Evolutionary conservation across 1,284 basidiomycete species (phyloP).

Genomic region (Rhizopogon hawkerae): DNA sequence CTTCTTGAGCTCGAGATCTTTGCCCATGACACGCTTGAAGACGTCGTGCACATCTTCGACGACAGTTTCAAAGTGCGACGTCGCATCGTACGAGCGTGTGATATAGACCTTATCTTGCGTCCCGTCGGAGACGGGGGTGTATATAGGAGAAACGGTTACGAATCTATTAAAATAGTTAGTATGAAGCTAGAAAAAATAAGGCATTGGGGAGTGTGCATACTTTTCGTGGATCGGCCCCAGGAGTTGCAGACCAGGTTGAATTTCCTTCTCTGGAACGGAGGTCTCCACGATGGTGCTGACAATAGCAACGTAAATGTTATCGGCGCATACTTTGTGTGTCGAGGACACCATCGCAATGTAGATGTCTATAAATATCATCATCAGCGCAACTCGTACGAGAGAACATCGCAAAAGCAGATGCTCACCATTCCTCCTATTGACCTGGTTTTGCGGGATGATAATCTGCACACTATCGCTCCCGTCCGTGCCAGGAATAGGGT

Average conservation of each 20-base stretch:
- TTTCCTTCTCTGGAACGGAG: conserved; percentile 85
- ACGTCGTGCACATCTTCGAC: conserved; percentile 92
- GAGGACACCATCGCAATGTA: conserved; percentile 97
- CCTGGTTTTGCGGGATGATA: conserved; percentile 99
- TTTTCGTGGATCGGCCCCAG: conserved; percentile 94
- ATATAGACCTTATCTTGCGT: conserved; percentile 86
- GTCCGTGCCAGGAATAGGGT: conserved; percentile 97
- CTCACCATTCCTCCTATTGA: conserved; percentile 86
- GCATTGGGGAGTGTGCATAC: conserved; percentile 32
- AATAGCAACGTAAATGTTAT: conserved; percentile 92
- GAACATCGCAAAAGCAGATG: conserved; percentile 11
- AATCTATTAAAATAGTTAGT: conserved; percentile 51
- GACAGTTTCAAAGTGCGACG: conserved; percentile 98
- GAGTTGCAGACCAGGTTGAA: conserved; percentile 84
- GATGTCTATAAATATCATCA: conserved; percentile 60
- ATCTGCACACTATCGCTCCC: conserved; percentile 94
- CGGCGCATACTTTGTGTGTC: conserved; percentile 95
- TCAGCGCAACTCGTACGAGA: conserved; percentile 10
- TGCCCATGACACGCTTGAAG: conserved; percentile 78
- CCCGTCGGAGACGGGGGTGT: conserved; percentile 83
- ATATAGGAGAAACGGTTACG: conserved; percentile 81
- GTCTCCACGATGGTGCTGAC: conserved; percentile 99
- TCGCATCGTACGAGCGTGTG: conserved; percentile 97
- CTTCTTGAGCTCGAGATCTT: conserved; percentile 76
- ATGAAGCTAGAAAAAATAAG: conserved; percentile 8